Base-by-base conservation (phyloP, 768 basidiomycete genomes). In the Tricholoma hemisulphureum region DNA sequence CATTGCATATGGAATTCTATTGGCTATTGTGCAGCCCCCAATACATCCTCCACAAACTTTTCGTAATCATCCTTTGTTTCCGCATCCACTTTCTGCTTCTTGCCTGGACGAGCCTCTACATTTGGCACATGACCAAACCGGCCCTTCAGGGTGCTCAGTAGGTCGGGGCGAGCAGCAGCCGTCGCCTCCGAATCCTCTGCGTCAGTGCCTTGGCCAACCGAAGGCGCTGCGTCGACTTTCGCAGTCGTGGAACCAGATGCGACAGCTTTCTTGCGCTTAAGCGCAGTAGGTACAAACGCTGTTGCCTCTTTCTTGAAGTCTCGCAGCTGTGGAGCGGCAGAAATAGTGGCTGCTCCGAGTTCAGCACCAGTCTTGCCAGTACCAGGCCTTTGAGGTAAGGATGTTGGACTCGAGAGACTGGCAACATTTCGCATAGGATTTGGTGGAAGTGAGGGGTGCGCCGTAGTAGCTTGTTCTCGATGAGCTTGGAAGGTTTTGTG, bases 271-370 rank as follows among this genome's bases (percentile, higher is more conserved):
- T 89, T 94, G 48, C 91, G 84, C 71, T 92, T 93, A 52, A 96
- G 73, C 3, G 89, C 79, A 2, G 87, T 69, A 3, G 97, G 97
- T 4, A 98, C 84, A 65, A 99, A 98, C 0, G 91, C 85, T 1
- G 93, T 96, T 8, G 91, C 89, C 70, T 99, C 97, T 72, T 93
- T 95, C 76, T 95, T 93, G 59, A 98, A 78, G 72, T 99, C 93
- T 13, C 96, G 89, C 51, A 99, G 73, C 68, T 93, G 81, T 4
- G 97, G 93, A 45, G 79, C 93, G 2, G 95, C 94, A 20, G 84
- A 87, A 52, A 98, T 86, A 2, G 83, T 89, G 1, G 91, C 93
- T 6, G 82, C 74, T 1, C 77, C 77, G 14, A 78, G 59, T 43
- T 72, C 75, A 9, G 78, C 71, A 8, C 72, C 58, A 2, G 62